Base-by-base conservation (phyloP, 176 grass and related monocot species). In the Aegilops longissima region DNA sequence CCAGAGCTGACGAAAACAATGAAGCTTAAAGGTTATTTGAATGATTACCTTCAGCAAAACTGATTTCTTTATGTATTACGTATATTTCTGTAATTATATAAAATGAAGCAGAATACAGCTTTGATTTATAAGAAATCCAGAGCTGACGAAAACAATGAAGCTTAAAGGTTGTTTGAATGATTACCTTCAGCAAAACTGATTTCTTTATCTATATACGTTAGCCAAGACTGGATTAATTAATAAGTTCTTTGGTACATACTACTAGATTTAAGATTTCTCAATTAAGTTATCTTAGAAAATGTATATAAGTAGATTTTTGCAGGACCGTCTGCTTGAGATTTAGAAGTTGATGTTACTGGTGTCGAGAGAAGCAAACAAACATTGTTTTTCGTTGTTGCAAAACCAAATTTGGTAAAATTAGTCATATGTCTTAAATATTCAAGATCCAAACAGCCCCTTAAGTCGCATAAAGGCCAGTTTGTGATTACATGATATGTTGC, bases 241-340 rank as follows among this genome's bases (percentile, higher is more conserved):
- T 80, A 80, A 31, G 44, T 75, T 20, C 9, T 65, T 66, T 44
- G 30, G 66, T 25, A 67, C 18, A 40, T 80, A 72, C 54, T 58
- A 54, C 13, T 0, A 83, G 8, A 7, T 78, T 79, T 78, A 35
- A 72, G 27, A 51, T 82, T 47, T 77, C 17, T 14, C 5, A 4
- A 42, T 18, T 27, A 82, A 73, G 17, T 74, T 88, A 70, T 69
- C 86, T 36, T 49, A 51, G 47, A 34, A 80, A 80, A 81, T 71
- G 18, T 34, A 34, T 52, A 56, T 45, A 79, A 72, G 82, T 38
- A 33, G 33, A 89, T 52, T 80, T 74, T 24, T 24, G 56, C 59
- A 66, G 74, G 56, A 73, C 39, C 1, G 21, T 9, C 17, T 54
- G 5, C 35, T 54, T 66, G 59, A 66, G 42, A 16, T 82, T 82